phyloP scores from a whole-genome alignment of 169 alveolate genomes.

The Perkinsus marinus region DNA sequence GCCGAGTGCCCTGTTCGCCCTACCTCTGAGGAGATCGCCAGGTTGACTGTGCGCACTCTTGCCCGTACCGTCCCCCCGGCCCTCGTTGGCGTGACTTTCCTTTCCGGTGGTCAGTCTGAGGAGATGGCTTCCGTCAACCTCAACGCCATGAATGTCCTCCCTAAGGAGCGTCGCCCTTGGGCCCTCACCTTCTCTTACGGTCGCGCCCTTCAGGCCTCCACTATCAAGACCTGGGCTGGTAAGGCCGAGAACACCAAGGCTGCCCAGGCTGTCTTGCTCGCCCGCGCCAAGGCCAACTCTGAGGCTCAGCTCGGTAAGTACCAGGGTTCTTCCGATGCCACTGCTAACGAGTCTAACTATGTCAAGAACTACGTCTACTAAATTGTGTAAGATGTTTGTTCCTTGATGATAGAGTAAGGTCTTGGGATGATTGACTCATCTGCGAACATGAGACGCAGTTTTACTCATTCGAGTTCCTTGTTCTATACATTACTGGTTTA shows the following conservation, averaged over 20 bases:
- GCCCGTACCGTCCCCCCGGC: conserved; percentile 86
- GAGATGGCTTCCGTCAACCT: conserved; percentile 79
- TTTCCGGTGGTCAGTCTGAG: conserved; percentile 93
- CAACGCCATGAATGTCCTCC: conserved; percentile 75
- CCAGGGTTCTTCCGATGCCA: conserved; percentile 25
- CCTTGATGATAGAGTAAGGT: too few species aligned
- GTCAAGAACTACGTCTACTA: too few species aligned
- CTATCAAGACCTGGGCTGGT: conserved; percentile 84
- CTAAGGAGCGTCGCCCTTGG: conserved; percentile 71
- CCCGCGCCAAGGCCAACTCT: conserved; percentile 80
- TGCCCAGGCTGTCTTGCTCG: conserved; percentile 74
- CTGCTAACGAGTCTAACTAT: too few species aligned
- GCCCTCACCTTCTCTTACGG: conserved; percentile 87
- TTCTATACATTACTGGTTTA: too few species aligned
- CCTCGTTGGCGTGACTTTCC: conserved; percentile 81
- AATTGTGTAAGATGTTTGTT: too few species aligned
- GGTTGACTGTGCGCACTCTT: conserved; percentile 73
- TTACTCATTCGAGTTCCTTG: too few species aligned
- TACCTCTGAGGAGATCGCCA: conserved; percentile 75
- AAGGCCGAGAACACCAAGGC: conserved; percentile 69
- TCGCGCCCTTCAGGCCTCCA: conserved; percentile 83
- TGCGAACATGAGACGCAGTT: too few species aligned
- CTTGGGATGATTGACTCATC: too few species aligned
- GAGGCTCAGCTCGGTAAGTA: conserved; percentile 74
- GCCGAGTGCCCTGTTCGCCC: conserved; percentile 62